phyloP scores from a whole-genome alignment of 192 early-diverging fungal species.

The Entomortierella beljakovae region DNA sequence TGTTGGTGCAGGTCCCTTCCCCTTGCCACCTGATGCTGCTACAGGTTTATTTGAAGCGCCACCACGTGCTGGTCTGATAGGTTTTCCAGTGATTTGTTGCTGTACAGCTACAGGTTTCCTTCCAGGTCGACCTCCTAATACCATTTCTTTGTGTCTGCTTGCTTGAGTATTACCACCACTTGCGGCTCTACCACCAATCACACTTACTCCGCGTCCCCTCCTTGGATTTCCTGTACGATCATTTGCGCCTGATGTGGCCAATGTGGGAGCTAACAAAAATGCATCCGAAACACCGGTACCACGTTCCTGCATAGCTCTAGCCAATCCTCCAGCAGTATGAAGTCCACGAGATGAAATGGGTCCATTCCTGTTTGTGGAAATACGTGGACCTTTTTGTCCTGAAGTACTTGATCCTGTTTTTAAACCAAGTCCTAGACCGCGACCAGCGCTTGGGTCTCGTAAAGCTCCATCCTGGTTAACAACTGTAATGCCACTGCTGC shows the following conservation, averaged over 20 bases:
- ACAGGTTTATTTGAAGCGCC: background rate
- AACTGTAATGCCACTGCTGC: slow-evolving; percentile 27
- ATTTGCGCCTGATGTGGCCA: background rate
- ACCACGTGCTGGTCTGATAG: background rate
- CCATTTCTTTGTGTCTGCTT: slow-evolving; percentile 29
- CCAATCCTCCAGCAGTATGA: slow-evolving; percentile 35
- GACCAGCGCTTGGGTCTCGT: slow-evolving; percentile 1
- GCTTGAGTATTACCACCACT: slow-evolving; percentile 7
- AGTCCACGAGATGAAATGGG: slow-evolving; percentile 4
- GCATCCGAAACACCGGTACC: slow-evolving; percentile 34
- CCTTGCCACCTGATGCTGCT: background rate
- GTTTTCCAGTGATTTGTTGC: background rate
- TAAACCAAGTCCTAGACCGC: slow-evolving; percentile 20
- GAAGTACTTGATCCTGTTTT: slow-evolving; percentile 19
- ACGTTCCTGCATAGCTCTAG: slow-evolving; percentile 53
- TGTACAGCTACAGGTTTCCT: slow-evolving; percentile 7
- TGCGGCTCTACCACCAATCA: slow-evolving; percentile 1
- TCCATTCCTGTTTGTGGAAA: slow-evolving; percentile 9
- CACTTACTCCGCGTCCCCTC: background rate
- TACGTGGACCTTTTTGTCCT: slow-evolving; percentile 9
- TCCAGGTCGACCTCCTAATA: slow-evolving; percentile 27
- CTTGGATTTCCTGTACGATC: background rate
- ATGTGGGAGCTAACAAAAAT: slow-evolving; percentile 32
- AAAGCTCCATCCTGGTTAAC: slow-evolving; percentile 22
- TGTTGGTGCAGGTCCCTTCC: background rate